Percentiles rank a stretch among this genome's conserved stretches.
Evolutionary conservation across 108 stramenopile species (phyloP).

Genomic region (Asterionellopsis glacialis): DNA sequence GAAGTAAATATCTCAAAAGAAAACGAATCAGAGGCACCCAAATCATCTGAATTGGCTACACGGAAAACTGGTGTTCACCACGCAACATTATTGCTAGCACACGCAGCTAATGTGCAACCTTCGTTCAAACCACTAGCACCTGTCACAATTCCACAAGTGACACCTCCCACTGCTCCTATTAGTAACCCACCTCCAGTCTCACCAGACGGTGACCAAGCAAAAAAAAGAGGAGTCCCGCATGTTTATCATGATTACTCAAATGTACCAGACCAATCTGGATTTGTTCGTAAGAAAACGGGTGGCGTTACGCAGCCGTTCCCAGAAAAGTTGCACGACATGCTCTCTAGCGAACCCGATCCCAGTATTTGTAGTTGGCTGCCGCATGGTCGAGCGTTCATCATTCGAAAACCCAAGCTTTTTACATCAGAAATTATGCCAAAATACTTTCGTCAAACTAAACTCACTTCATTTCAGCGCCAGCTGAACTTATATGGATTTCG

Average conservation of each 20-base stretch:
- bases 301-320: slow-evolving; percentile 84
- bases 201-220: background rate
- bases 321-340: slow-evolving; percentile 78
- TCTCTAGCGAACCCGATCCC: slow-evolving; percentile 52
- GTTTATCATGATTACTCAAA: slow-evolving; percentile 74
- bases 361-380: slow-evolving; percentile 62
- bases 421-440: slow-evolving; percentile 79
- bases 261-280: slow-evolving; percentile 42
- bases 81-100: too few species aligned
- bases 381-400: slow-evolving; percentile 85
- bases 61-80: too few species aligned
- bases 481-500: slow-evolving; percentile 92
- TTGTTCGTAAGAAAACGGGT: slow-evolving; percentile 81
- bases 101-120: too few species aligned
- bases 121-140: too few species aligned
- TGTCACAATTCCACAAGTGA: too few species aligned
- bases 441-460: slow-evolving; percentile 85
- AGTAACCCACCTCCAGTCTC: too few species aligned
- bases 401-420: slow-evolving; percentile 82
- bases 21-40: too few species aligned
- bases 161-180: too few species aligned
- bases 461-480: slow-evolving; percentile 81
- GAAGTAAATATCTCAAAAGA: too few species aligned
- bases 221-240: slow-evolving; percentile 46
- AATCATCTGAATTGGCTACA: too few species aligned